Base-by-base conservation (phyloP, 192 early-diverging fungal genomes). In the Podila epigama region DNA sequence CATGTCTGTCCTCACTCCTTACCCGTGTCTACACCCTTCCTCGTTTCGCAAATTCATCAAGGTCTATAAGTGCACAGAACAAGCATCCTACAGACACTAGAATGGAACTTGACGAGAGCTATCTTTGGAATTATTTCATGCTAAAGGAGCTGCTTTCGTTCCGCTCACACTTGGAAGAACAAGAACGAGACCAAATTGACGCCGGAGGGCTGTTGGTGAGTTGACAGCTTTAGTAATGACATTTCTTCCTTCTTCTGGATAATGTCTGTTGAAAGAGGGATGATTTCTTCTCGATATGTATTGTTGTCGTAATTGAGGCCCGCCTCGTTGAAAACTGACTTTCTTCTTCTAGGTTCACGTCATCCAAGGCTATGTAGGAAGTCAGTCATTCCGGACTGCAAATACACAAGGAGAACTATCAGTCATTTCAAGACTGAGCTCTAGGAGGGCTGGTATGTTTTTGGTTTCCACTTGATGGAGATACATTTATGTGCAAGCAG, bases 111-210 rank as follows among this genome's bases (percentile, higher is more conserved):
- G 91, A 95, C 63, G 81, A 86, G 2, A 82, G 89, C 63, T 99
- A 94, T 73, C 84, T 97, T 29, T 99, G 98, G 98, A 99, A 99
- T 78, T 84, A 79, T 44, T 90, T 87, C 77, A 84, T 98, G 80
- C 82, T 98, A 35, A 88, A 87, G 31, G 91, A 90, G 37, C 75
- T 99, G 22, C 81, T 95, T 6, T 83, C 90, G 29, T 94, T 95
- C 68, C 85, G 94, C n/a, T 82, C 90, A 37, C 91, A 93, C 78
- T 83, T 97, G 56, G 81, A 87, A 9, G 71, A 84, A 27, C 69
- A 68, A 5, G 86, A 90, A 53, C 89, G 91, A 33, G 81, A 81
- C 39, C 79, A 84, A 29, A 84, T 98, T 48, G 95, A 97, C 66
- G 51, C 62, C 22, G 86, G 89, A 28, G 93, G 93, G 11, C 83